Conservation (phyloP, 2,329 filamentous ascomycete genomes). For the Chaetomium sp. region DNA sequence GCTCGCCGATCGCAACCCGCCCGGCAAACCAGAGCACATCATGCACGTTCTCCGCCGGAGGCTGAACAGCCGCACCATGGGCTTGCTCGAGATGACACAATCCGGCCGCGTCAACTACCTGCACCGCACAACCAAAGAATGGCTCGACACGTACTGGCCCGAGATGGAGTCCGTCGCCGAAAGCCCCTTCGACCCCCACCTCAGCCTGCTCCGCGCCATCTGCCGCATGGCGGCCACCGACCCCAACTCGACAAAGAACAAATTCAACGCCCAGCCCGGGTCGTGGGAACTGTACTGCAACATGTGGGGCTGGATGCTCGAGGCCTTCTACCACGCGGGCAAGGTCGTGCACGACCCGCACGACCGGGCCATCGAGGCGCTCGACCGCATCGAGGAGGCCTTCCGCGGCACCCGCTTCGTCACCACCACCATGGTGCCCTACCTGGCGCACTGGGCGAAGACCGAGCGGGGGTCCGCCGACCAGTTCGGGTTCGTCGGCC, state of each 20-base stretch:
- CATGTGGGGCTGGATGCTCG: neutral
- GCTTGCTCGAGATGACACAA: neutral
- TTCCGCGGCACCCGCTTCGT: neutral
- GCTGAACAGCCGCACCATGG: slow-evolving; percentile 1
- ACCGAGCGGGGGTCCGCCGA: neutral
- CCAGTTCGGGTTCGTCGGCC: neutral
- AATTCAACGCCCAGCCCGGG: neutral
- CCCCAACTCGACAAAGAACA: neutral
- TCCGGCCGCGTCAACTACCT: neutral
- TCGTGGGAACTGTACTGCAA: neutral
- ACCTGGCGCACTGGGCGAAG: neutral
- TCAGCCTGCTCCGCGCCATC: slow-evolving; percentile 2
- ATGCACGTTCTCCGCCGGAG: neutral
- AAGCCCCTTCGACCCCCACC: neutral
- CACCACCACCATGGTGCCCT: neutral
- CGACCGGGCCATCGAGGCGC: neutral
- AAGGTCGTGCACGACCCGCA: neutral
- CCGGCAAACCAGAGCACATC: neutral
- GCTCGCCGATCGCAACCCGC: slow-evolving; percentile 2
- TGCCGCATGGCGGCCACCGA: neutral
- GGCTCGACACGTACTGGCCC: neutral
- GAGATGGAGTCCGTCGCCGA: neutral
- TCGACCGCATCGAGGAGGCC: neutral
- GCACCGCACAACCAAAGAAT: slow-evolving; percentile 1
- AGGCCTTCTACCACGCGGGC: neutral